A percentile compares a stretch with the other conserved stretches of the same genome.
phyloP scores from a whole-genome alignment of 805 yeast species.

The Clavispora fructus region DNA sequence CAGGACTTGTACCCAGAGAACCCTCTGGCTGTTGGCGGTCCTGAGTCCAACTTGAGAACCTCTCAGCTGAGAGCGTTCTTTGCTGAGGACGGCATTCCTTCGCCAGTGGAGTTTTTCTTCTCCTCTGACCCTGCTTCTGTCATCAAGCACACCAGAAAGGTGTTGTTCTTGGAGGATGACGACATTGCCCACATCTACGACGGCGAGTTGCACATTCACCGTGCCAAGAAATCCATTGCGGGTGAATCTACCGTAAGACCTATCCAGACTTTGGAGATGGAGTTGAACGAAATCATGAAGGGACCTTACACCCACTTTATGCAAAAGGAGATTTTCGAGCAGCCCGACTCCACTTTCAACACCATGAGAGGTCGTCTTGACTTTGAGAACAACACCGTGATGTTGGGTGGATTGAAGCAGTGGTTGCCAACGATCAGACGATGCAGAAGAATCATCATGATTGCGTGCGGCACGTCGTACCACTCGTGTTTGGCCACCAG shows the following conservation, averaged over 20 bases:
- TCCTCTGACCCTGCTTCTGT: conserved; percentile 98
- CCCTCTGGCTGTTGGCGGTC: conserved; percentile 48
- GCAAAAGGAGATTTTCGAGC: conserved; percentile 98
- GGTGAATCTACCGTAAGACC: conserved; percentile 92
- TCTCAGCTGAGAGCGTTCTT: conserved; percentile 96
- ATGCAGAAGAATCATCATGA: conserved; percentile 93
- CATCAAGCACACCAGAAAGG: conserved; percentile 94
- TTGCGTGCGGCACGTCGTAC: conserved; percentile 99
- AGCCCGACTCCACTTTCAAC: conserved; percentile 96
- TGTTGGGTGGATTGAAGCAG: conserved; percentile 83
- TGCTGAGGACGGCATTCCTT: conserved; percentile 87
- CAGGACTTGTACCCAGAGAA: conserved; percentile 25
- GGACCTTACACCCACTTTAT: conserved; percentile 94
- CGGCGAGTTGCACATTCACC: conserved; percentile 97
- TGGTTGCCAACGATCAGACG: conserved; percentile 86
- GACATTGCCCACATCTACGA: conserved; percentile 97
- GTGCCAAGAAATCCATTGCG: conserved; percentile 75
- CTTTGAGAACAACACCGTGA: conserved; percentile 70
- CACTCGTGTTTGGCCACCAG: conserved; percentile 98
- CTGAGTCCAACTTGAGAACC: conserved; percentile 63
- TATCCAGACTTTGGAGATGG: conserved; percentile 94
- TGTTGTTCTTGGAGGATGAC: conserved; percentile 92
- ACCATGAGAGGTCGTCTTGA: conserved; percentile 99
- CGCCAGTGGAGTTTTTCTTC: conserved; percentile 91
- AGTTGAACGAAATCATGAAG: conserved; percentile 96